phyloP scores from a whole-genome alignment of 1,139 yeast species.

The Lodderomyces pseudojiufengensis region DNA sequence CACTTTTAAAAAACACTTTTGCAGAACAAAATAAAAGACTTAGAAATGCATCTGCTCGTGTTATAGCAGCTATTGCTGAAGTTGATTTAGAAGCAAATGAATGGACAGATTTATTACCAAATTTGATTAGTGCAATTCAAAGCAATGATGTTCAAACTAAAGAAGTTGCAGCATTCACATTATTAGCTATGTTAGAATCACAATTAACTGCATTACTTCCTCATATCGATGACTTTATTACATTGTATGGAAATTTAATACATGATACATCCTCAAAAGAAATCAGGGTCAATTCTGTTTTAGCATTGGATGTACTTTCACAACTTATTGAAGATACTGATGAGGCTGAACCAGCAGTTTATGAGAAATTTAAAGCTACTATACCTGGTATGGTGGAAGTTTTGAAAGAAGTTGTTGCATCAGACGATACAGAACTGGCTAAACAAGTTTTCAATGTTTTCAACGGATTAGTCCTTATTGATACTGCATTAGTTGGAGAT shows the following conservation, averaged over 20 bases:
- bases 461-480: slow-evolving; percentile 73
- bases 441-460: slow-evolving; percentile 81
- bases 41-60: slow-evolving; percentile 87
- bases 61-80: slow-evolving; percentile 81
- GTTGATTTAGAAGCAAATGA: slow-evolving; percentile 59
- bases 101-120: slow-evolving; percentile 80
- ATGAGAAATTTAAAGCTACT: slow-evolving; percentile 58
- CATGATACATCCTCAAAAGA: slow-evolving; percentile 64
- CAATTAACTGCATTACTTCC: slow-evolving; percentile 61
- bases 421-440: slow-evolving; percentile 69
- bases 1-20: slow-evolving; percentile 69
- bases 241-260: slow-evolving; percentile 65
- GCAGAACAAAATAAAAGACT: slow-evolving; percentile 54
- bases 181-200: slow-evolving; percentile 75
- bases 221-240: slow-evolving; percentile 64
- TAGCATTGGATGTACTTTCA: slow-evolving; percentile 76
- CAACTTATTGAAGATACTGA: slow-evolving; percentile 59
- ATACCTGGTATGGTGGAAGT: slow-evolving; percentile 83
- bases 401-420: slow-evolving; percentile 66
- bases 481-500: slow-evolving; percentile 76
- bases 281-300: slow-evolving; percentile 78
- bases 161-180: slow-evolving; percentile 80
- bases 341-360: slow-evolving; percentile 32
- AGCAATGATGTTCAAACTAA: slow-evolving; percentile 55
- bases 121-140: slow-evolving; percentile 67